Evolutionary conservation across 805 yeast genomes (phyloP).

Genomic region (Yamadazyma endophytica): DNA sequence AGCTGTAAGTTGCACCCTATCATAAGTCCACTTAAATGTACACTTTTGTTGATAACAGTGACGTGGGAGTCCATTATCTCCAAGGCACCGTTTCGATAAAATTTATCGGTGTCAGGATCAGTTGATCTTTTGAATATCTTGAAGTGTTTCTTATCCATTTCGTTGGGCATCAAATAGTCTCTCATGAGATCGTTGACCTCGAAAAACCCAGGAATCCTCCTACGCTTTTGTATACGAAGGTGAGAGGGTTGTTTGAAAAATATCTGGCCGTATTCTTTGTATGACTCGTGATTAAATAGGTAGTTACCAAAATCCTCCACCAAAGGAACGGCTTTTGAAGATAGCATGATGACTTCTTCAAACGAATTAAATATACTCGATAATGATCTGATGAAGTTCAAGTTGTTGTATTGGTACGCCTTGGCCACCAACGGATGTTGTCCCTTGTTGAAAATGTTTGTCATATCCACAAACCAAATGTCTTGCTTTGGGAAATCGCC

Average conservation of each 20-base stretch:
- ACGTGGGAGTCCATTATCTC: constrained; percentile 24
- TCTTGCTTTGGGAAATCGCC: constrained; percentile 19
- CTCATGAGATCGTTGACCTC: constrained; percentile 24
- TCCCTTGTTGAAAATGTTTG: constrained; percentile 11
- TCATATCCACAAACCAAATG: constrained; percentile 24
- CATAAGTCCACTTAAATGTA: constrained; percentile 23
- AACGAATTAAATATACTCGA: constrained; percentile 30
- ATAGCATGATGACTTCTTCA: constrained; percentile 24
- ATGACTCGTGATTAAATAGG: constrained; percentile 17
- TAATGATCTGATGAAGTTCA: constrained; percentile 15
- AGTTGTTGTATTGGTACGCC: constrained; percentile 7
- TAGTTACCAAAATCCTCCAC: constrained; percentile 11
- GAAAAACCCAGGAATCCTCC: constrained; percentile 23
- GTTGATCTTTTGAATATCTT: constrained; percentile 11
- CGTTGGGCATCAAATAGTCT: constrained; percentile 16
- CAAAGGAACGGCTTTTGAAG: constrained; percentile 25
- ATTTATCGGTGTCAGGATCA: constrained; percentile 10
- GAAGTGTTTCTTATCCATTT: constrained; percentile 16
- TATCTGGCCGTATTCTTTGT: constrained; percentile 18
- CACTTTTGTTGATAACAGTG: constrained; percentile 23
- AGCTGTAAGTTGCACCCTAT: constrained; percentile 21
- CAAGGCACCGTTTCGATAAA: constrained; percentile 18
- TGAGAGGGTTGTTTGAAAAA: constrained; percentile 27
- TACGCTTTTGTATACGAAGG: constrained; percentile 13
- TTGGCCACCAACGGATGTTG: constrained; percentile 13